Conservation (phyloP, 2,329 filamentous ascomycete species). For the Mycosphaerella sp. region DNA sequence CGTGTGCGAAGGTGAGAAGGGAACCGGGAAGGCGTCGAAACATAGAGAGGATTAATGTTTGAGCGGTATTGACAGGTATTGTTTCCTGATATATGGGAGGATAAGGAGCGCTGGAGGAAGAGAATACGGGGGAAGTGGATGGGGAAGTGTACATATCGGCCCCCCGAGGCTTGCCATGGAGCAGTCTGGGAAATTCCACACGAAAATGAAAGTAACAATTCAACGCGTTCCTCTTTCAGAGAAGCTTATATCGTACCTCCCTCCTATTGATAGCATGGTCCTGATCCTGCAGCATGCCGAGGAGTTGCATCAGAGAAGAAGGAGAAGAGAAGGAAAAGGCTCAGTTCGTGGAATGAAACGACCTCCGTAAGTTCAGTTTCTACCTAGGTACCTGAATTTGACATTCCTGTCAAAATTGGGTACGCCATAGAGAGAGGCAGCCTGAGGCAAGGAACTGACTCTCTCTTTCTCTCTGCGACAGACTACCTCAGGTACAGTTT, state of each 20-base stretch:
- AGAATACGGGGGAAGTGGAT: neutral
- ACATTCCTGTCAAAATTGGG: too few relatives aligned
- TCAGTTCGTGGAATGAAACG: too few relatives aligned
- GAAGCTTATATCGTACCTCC: neutral
- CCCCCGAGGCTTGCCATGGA: neutral
- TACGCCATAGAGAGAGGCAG: too few relatives aligned
- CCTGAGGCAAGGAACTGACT: too few relatives aligned
- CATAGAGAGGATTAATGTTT: conserved; percentile 1
- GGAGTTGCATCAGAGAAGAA: too few relatives aligned
- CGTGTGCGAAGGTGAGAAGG: neutral
- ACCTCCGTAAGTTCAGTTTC: too few relatives aligned
- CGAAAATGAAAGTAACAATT: neutral
- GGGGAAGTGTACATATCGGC: neutral
- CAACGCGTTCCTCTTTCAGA: neutral
- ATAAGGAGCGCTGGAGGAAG: neutral
- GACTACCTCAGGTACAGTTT: too few relatives aligned
- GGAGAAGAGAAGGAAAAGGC: too few relatives aligned
- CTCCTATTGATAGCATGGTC: too few relatives aligned
- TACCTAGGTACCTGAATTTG: too few relatives aligned
- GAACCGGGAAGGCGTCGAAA: neutral
- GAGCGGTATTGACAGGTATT: neutral
- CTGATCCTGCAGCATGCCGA: too few relatives aligned
- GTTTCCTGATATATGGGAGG: neutral
- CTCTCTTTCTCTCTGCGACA: too few relatives aligned
- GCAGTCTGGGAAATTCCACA: neutral